Evolutionary conservation across 2,329 filamentous ascomycete genomes (phyloP), one percentile per base, ranked within the genome.

Genomic region (Dactylellina cionopaga): DNA sequence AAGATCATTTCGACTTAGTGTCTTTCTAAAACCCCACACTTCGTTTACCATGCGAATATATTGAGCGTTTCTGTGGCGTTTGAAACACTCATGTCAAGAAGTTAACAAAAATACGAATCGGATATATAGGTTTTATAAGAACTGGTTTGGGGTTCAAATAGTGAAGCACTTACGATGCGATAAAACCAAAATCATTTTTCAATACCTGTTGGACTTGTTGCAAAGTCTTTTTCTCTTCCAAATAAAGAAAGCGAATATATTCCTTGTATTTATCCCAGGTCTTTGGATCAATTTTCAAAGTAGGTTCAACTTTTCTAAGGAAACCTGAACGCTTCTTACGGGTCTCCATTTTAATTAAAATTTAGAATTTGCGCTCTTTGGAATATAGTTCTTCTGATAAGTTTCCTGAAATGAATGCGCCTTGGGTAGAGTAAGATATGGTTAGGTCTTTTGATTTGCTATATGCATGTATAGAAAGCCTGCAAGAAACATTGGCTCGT

Each of bases 1-100:
- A 11, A 15, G 4, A 24, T 43, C 37, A 1, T 35, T 19, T 11
- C 15, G 25, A 5, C 17, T 44, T 3, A 63, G 17, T 4, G 10
- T 52, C 44, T 63, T 63, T 27, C 33, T 63, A 2, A 63, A 15
- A 17, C 25, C 25, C 58, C 58, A 63, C 5, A 63, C 46, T 17
- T 49, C 43, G 24, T 44, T 43, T 3, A 60, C 31, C 31, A 63
- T 52, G 35, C 27, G 58, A 22, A 15, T 22, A 15, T 43, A 52
- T 29, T 60, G 56, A 2, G 56, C 13, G 13, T 39, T 29, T 15
- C 58, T 63, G 3, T 43, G 15, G n/a, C n/a, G n/a, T n/a, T n/a
- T n/a, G n/a, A n/a, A n/a, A n/a, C n/a, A n/a, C n/a, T n/a, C n/a
- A n/a, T n/a, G n/a, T n/a, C n/a, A n/a, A n/a, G n/a, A n/a, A n/a